These are phyloP conservation scores for Parsonsia alboflavescens DNA, from an alignment of 257 asterid species.

Conservation along the genomic window DNA sequence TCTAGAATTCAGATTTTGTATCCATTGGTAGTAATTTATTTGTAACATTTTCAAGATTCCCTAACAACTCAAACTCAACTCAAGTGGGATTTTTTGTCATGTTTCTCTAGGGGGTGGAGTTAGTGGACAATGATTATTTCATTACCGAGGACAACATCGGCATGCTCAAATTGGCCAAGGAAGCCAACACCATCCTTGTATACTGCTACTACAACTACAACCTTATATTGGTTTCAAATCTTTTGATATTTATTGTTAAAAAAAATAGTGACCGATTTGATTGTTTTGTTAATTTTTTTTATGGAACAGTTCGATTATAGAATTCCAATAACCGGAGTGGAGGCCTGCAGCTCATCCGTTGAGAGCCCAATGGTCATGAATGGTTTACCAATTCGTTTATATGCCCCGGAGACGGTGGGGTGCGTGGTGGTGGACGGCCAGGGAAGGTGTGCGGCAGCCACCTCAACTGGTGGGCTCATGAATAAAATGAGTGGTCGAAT, in stretches of 20 bases:
- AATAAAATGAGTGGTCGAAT: constrained; percentile 83
- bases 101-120: constrained; percentile 64
- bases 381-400: constrained; percentile 76
- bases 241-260: background rate
- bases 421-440: constrained; percentile 84
- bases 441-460: constrained; percentile 92
- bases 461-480: constrained; percentile 96
- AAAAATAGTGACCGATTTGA: no score
- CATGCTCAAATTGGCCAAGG: constrained; percentile 90
- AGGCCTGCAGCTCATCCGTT: constrained; percentile 43
- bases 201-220: background rate
- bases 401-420: constrained; percentile 92
- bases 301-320: constrained; percentile 67
- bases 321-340: constrained; percentile 47
- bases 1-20: background rate
- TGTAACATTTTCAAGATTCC: background rate
- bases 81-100: background rate
- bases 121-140: constrained; percentile 72
- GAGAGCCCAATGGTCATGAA: constrained; percentile 70
- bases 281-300: background rate
- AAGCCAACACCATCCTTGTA: constrained; percentile 81
- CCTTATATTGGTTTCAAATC: background rate
- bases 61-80: background rate
- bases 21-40: no score
- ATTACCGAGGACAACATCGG: constrained; percentile 87